These are phyloP conservation scores for Tritrichomonas musculus DNA, from an alignment of 208 protist species.

Conservation along the genomic window DNA sequence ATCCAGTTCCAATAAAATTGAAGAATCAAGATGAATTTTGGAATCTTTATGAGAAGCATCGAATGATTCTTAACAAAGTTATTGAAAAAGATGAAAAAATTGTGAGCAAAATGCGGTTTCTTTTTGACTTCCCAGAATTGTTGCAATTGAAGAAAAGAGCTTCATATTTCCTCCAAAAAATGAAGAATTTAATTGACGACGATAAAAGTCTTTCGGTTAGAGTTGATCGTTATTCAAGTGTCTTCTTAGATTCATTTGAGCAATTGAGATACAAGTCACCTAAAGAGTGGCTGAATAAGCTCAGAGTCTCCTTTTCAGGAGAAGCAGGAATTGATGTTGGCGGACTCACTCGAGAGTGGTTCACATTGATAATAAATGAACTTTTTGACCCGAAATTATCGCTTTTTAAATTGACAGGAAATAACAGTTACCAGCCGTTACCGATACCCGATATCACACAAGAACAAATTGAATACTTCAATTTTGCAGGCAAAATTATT, in stretches of 20 bases:
- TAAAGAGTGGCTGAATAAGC: background rate
- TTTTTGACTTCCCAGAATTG: background rate
- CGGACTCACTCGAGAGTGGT: conserved; percentile 45
- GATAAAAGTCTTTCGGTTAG: background rate
- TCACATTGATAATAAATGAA: conserved; percentile 26
- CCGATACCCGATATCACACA: conserved; percentile 79
- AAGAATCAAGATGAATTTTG: background rate
- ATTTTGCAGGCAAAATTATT: conserved; percentile 69
- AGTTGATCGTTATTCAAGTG: background rate
- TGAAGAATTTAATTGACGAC: background rate
- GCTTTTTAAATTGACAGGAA: conserved; percentile 42
- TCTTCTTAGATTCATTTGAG: background rate
- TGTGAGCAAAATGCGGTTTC: background rate
- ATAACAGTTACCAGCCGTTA: conserved; percentile 82
- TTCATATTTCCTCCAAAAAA: background rate
- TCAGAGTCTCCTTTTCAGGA: conserved; percentile 37
- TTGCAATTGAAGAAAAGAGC: background rate
- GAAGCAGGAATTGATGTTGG: conserved; percentile 45
- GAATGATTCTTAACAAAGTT: background rate
- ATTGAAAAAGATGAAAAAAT: background rate
- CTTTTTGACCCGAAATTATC: conserved; percentile 45
- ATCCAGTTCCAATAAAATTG: background rate
- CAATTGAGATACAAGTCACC: background rate
- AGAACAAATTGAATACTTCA: conserved; percentile 90
- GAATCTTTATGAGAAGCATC: background rate